A percentile compares a stretch with the other conserved stretches of the same genome.
Conservation (phyloP, 1,139 yeast species). For the Yamadazyma pseudoaaseri region DNA sequence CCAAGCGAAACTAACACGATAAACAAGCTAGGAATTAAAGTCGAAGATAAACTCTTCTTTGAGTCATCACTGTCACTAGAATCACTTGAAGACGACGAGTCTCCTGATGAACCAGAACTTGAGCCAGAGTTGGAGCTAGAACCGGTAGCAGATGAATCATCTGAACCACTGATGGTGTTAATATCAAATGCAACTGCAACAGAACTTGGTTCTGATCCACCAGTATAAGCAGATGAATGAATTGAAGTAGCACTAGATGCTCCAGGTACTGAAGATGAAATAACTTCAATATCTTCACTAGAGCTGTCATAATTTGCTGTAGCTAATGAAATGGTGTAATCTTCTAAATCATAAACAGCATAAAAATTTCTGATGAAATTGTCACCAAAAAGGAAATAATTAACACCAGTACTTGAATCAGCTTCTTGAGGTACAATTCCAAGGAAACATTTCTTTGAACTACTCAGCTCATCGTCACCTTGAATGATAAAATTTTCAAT, state of each 20-base stretch:
- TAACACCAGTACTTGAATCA: constrained; percentile 1
- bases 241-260: constrained; percentile 46
- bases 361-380: constrained; percentile 70
- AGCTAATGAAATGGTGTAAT: constrained; percentile 62
- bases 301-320: constrained; percentile 45
- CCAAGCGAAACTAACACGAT: no score
- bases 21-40: no score
- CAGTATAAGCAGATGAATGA: constrained; percentile 6
- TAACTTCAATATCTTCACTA: constrained; percentile 40
- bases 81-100: background rate
- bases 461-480: constrained; percentile 3
- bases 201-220: constrained; percentile 4
- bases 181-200: background rate
- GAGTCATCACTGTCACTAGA: background rate
- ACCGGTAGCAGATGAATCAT: background rate
- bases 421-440: constrained; percentile 8
- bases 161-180: background rate
- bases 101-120: constrained; percentile 18
- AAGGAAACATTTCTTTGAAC: constrained; percentile 17
- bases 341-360: constrained; percentile 72
- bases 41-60: no score
- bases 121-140: background rate
- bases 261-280: constrained; percentile 7
- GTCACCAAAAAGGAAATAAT: constrained; percentile 55
- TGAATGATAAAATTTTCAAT: constrained; percentile 21